Evolutionary conservation across 108 stramenopile genomes (phyloP), one percentile per base, ranked within the genome.

Genomic region (Nannochloropsis gaditana): DNA sequence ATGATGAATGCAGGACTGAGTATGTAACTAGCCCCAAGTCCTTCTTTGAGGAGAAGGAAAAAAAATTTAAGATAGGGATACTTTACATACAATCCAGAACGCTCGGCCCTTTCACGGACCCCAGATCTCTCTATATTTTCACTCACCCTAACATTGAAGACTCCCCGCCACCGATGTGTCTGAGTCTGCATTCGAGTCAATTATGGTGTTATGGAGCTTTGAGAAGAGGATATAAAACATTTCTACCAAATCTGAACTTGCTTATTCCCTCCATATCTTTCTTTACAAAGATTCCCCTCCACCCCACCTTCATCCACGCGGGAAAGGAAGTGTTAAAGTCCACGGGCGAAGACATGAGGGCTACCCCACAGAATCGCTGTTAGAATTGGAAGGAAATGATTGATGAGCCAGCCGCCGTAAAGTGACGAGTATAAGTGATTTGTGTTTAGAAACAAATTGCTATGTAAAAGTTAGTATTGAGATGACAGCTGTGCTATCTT

Each of bases 291-390:
- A 31, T 31, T 31, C 31, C 59, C 59, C 59, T 73, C 59, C 59
- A 3, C n/a, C 5, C 8, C n/a, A 73, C 59, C 59, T 73, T 73
- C 59, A 73, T 73, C 59, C 59, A 73, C 15, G 59, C 59, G 19
- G 59, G 59, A n/a, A 73, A 73, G 59, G 59, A 73, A n/a, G 19
- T 73, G 59, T 73, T 73, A n/a, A 73, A 73, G 59, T 73, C 59
- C 8, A 73, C 5, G 59, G 59, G 59, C 59, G 59, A 73, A n/a
- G 5, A n/a, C 59, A 73, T 73, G 59, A 73, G 59, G 19, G 59
- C 59, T n/a, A 73, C 4, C 59, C 59, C 59, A n/a, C 59, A 73
- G 6, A 73, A 73, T 73, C 59, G 59, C 59, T 73, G 8, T n/a
- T n/a, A 73, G 1, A n/a, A 6, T 15, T 2, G 8, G 59, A 6